Evolutionary conservation across 2,329 filamentous ascomycete genomes (phyloP).

Genomic region (Teratosphaeria destructans): DNA sequence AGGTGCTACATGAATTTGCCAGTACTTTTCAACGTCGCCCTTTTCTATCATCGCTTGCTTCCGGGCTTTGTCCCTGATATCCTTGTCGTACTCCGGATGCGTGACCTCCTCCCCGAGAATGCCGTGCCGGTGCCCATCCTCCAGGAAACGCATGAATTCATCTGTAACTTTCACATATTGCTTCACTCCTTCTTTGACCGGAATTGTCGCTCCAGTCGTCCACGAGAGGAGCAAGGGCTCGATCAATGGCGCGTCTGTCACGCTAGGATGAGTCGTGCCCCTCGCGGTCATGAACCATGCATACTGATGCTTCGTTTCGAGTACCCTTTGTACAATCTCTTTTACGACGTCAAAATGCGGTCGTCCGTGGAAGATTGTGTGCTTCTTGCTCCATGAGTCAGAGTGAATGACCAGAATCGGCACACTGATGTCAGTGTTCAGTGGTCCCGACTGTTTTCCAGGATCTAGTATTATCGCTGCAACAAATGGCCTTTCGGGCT

Average conservation of each 20-base stretch:
- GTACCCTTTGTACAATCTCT: constrained; percentile 41
- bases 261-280: constrained; percentile 46
- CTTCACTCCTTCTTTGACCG: constrained; percentile 44
- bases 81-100: constrained; percentile 27
- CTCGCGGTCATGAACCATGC: constrained; percentile 35
- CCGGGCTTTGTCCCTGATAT: constrained; percentile 17
- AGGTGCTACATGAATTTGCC: constrained; percentile 36
- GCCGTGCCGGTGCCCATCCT: constrained; percentile 32
- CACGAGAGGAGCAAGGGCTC: constrained; percentile 51
- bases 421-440: constrained; percentile 49
- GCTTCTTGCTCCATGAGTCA: constrained; percentile 51
- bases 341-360: constrained; percentile 55
- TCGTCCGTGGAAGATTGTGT: constrained; percentile 50
- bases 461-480: constrained; percentile 56
- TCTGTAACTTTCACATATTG: constrained; percentile 52
- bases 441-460: constrained; percentile 51
- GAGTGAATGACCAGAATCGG: constrained; percentile 54
- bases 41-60: constrained; percentile 13
- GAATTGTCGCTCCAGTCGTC: constrained; percentile 51
- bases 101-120: constrained; percentile 42
- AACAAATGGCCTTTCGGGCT: constrained; percentile 36
- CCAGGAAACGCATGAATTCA: constrained; percentile 45
- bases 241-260: constrained; percentile 57
- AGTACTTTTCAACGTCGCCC: constrained; percentile 24
- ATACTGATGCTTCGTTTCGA: constrained; percentile 25